Percentiles rank a stretch among this genome's conserved stretches.
Evolutionary conservation across 345 rosid species (phyloP).

Genomic region (Melaleuca quinquenervia): DNA sequence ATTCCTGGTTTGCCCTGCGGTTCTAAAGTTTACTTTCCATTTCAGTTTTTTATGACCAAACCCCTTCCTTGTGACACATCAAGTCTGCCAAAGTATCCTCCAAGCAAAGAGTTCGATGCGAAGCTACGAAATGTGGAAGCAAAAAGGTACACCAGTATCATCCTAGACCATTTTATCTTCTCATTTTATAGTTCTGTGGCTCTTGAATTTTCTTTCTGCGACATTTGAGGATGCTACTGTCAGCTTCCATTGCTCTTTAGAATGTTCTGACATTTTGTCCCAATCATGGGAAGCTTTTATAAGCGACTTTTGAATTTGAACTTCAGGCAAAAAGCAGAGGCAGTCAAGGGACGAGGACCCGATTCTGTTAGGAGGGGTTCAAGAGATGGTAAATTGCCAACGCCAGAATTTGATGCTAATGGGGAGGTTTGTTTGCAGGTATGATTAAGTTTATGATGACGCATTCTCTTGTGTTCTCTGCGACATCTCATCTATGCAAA

Average conservation of each 20-base stretch:
- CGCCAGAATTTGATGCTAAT: constrained; percentile 55
- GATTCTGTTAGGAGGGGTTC: constrained; percentile 59
- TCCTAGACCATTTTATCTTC: not conserved
- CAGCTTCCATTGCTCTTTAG: not conserved
- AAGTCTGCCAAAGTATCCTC: constrained; percentile 60
- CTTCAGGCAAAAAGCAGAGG: constrained; percentile 53
- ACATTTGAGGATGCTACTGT: not conserved
- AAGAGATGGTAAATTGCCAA: constrained; percentile 32
- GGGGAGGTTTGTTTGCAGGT: constrained; percentile 13
- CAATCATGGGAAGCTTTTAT: not conserved
- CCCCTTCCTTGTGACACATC: constrained; percentile 65
- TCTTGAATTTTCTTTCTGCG: not conserved
- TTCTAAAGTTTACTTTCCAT: not conserved
- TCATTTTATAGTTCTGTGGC: not conserved
- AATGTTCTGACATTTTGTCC: not conserved
- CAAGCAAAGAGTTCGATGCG: constrained; percentile 76
- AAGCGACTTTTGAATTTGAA: not conserved
- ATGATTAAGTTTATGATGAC: not conserved
- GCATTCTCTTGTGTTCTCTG: not conserved
- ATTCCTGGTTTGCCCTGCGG: not conserved
- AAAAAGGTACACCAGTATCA: constrained; percentile 30
- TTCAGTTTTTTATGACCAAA: constrained; percentile 50
- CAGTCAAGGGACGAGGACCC: constrained; percentile 46
- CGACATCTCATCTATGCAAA: not conserved
- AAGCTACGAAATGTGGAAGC: constrained; percentile 46